A percentile compares a stretch with the other conserved stretches of the same genome.
Evolutionary conservation across 768 basidiomycete genomes (phyloP).

Genomic region (Stropharia rugosoannulata): DNA sequence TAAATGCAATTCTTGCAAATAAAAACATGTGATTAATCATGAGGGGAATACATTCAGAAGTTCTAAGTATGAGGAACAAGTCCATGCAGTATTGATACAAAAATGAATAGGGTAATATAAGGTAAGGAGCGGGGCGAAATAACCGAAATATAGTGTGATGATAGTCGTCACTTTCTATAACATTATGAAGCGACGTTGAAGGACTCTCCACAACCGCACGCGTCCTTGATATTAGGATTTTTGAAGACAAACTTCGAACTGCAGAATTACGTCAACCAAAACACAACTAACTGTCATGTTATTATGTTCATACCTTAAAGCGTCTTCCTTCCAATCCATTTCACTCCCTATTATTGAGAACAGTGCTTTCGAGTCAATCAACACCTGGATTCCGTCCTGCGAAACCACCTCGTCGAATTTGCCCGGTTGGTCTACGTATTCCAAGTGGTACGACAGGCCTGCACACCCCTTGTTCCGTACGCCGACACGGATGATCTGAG

Average conservation of each 20-base stretch:
- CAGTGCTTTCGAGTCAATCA: conserved; percentile 95
- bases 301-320: conserved; percentile 63
- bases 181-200: conserved; percentile 61
- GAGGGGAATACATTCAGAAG: conserved; percentile 15
- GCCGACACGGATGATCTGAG: conserved; percentile 91
- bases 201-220: conserved; percentile 94
- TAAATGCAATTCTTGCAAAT: neutral
- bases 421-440: conserved; percentile 88
- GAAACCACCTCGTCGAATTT: conserved; percentile 96
- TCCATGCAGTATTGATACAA: conserved; percentile 27
- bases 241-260: conserved; percentile 83
- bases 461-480: conserved; percentile 99
- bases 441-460: conserved; percentile 82
- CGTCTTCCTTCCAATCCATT: conserved; percentile 98
- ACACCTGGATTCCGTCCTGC: conserved; percentile 90
- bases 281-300: neutral
- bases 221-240: conserved; percentile 94
- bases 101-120: conserved; percentile 14
- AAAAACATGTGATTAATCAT: conserved; percentile 12
- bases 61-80: conserved; percentile 11
- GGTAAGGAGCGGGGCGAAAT: conserved; percentile 17
- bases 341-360: conserved; percentile 98
- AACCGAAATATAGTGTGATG: conserved; percentile 4
- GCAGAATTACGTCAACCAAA: neutral
- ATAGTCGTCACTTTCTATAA: neutral